Conservation (phyloP, 2,329 filamentous ascomycete species). For the Claviceps sp. region DNA sequence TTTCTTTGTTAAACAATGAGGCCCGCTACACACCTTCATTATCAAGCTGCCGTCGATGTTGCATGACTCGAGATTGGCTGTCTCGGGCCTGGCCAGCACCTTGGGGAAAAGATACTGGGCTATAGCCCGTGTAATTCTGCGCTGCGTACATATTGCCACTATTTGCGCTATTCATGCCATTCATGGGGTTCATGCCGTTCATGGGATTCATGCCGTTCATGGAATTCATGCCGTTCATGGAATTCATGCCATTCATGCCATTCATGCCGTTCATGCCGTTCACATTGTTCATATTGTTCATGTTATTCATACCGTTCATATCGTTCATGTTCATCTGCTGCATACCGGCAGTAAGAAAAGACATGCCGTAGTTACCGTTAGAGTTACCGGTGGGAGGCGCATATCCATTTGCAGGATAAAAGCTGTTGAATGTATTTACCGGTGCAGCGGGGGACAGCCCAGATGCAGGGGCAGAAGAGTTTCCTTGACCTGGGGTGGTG, state of each 20-base stretch:
- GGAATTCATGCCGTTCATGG: slow-evolving; percentile 21
- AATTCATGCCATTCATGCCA: too few relatives aligned
- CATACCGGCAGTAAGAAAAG: slow-evolving; percentile 54
- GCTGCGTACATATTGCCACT: slow-evolving; percentile 34
- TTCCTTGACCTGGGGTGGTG: slow-evolving; percentile 15
- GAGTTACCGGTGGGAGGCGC: slow-evolving; percentile 13
- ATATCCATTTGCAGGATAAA: slow-evolving; percentile 19
- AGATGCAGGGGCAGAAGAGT: slow-evolving; percentile 13
- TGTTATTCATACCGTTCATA: too few relatives aligned
- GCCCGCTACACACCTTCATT: slow-evolving; percentile 44
- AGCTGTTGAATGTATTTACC: slow-evolving; percentile 18
- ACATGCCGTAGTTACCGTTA: slow-evolving; percentile 15
- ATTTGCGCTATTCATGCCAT: slow-evolving; percentile 21
- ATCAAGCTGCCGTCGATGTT: slow-evolving; percentile 61
- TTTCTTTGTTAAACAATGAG: neutral
- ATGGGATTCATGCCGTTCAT: slow-evolving; percentile 18
- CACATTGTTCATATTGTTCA: slow-evolving; percentile 24
- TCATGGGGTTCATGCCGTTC: slow-evolving; percentile 23
- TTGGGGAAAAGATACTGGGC: slow-evolving; percentile 34
- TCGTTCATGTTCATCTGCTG: slow-evolving; percentile 43
- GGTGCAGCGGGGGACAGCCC: slow-evolving; percentile 12
- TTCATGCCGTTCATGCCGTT: too few relatives aligned
- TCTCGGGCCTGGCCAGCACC: slow-evolving; percentile 47
- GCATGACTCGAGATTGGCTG: slow-evolving; percentile 62
- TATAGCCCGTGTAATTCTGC: slow-evolving; percentile 46